Conservation (phyloP, 1,284 basidiomycete genomes). For the Trametes versicolor region DNA sequence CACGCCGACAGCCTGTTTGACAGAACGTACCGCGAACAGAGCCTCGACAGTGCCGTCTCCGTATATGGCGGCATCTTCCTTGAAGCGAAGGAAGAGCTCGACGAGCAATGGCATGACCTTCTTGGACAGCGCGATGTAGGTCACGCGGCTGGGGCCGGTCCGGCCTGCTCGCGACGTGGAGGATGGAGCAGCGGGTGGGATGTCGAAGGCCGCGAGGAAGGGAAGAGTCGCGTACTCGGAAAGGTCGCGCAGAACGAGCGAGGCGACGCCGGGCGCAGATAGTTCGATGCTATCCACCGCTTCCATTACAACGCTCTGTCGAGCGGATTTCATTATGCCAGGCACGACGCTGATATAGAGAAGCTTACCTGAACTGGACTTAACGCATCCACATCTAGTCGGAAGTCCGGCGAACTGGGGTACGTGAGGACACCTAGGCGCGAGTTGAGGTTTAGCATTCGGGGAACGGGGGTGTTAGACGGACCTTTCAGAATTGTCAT, state of each 20-base stretch:
- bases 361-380: constrained; percentile 81
- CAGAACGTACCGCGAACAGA: constrained; percentile 74
- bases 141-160: constrained; percentile 63
- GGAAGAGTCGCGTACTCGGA: constrained; percentile 89
- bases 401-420: constrained; percentile 83
- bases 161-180: constrained; percentile 50
- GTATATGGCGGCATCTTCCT: constrained; percentile 71
- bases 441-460: neutral
- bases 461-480: constrained; percentile 37
- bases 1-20: constrained; percentile 1
- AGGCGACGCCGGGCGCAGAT: constrained; percentile 66
- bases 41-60: constrained; percentile 85
- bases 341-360: constrained; percentile 8
- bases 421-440: constrained; percentile 80
- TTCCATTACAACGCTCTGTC: constrained; percentile 74
- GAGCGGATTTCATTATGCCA: constrained; percentile 19
- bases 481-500: constrained; percentile 82
- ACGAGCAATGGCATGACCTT: constrained; percentile 87
- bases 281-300: constrained; percentile 77
- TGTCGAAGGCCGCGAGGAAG: constrained; percentile 82
- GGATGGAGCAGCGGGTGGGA: constrained; percentile 37
- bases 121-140: constrained; percentile 90
- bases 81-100: constrained; percentile 75
- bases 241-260: constrained; percentile 83
- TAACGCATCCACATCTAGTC: constrained; percentile 86